Evolutionary conservation across 352 stramenopile genomes (phyloP).

Genomic region (Globisporangium acanthophoron): DNA sequence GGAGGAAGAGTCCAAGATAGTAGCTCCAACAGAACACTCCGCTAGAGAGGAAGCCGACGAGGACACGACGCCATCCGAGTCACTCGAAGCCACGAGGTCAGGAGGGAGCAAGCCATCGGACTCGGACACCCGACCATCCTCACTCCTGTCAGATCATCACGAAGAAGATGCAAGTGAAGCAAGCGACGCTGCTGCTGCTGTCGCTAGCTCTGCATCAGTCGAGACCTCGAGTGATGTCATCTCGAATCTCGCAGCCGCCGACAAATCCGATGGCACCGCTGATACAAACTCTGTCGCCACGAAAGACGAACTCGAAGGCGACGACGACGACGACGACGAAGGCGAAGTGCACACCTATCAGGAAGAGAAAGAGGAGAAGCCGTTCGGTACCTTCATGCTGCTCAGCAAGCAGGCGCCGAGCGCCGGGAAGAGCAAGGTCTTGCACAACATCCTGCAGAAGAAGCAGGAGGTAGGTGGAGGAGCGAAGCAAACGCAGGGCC

Average conservation of each 20-base stretch:
- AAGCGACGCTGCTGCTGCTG: not conserved
- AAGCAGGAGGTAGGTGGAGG: constrained; percentile 4
- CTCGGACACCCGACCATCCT: not conserved
- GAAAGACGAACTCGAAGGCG: not conserved
- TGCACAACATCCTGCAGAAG: constrained; percentile 33
- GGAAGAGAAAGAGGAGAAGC: constrained; percentile 15
- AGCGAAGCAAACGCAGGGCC: not conserved
- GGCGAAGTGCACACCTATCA: not conserved
- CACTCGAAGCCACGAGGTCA: not conserved
- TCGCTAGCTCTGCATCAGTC: not conserved
- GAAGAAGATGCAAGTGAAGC: not conserved
- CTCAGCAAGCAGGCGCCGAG: constrained; percentile 27
- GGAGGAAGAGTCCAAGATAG: not conserved
- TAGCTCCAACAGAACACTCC: not conserved
- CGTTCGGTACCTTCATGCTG: constrained; percentile 37
- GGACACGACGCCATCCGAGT: not conserved
- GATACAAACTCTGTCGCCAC: not conserved
- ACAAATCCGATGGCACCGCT: not conserved
- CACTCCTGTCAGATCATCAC: not conserved
- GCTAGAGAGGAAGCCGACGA: not conserved
- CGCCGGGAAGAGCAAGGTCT: constrained; percentile 29
- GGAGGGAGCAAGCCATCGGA: not conserved
- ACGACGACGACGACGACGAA: not conserved
- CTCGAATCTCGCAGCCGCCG: not conserved
- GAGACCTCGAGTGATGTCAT: not conserved